Evolutionary conservation across 768 basidiomycete species (phyloP), one percentile per base, ranked within the genome.

Genomic region (Zangia roseola): DNA sequence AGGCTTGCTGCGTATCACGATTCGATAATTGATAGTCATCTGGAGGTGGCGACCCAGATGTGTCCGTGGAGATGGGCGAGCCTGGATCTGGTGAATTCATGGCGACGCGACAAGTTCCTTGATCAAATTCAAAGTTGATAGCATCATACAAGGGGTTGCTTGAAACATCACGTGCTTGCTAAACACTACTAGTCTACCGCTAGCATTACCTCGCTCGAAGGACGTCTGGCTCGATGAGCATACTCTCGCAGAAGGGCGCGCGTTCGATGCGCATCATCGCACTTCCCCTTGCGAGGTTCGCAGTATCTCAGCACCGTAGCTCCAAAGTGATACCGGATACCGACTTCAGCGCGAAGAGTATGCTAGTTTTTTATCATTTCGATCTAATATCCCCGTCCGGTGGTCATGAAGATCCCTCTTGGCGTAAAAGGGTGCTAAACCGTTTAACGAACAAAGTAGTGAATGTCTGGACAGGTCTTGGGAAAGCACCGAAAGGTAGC

Each of bases 391-490:
- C 62, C 16, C 56, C 45, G 49, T 58, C 48, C 65, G 67, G 34
- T 52, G 62, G n/a, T 69, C 72, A 62, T 38, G 68, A 45, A 69
- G 80, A 51, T 39, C 44, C 33, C 16, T 38, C 60, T 10, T 45
- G 55, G 57, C 45, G 45, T 14, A 54, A 51, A 38, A 52, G 36
- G 10, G 19, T 77, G 26, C 57, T 71, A n/a, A 77, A 75, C 5
- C 80, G 74, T 73, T 71, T 69, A 5, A 69, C 76, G 4, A 64
- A 60, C 19, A 89, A 84, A 57, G 82, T 81, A 0, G 63, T 74
- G 2, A 63, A 72, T 39, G 64, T 76, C 5, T 91, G 89, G 89
- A 73, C 80, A 21, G 72, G 74, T 17, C 83, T 88, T 59, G 89
- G 87, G 10, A 81, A 82, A 55, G 81, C 84, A 2, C 66, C 71